Percentiles rank a stretch among this genome's conserved stretches.
These are phyloP conservation scores for Fomes fomentarius DNA, from an alignment of 1,284 basidiomycete genomes.

Conservation along the genomic window DNA sequence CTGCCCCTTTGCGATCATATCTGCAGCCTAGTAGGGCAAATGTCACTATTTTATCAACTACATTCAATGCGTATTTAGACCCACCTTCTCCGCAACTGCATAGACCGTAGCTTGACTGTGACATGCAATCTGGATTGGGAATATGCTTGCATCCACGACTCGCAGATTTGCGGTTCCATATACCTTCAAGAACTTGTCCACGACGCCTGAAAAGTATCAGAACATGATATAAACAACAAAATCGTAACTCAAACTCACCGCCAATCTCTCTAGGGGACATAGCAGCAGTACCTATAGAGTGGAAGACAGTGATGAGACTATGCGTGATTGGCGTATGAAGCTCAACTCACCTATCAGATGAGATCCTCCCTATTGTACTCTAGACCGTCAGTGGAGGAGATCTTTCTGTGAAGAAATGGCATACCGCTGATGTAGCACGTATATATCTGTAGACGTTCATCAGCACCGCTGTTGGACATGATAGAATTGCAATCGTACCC, in stretches of 20 bases:
- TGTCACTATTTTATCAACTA: too few relatives aligned
- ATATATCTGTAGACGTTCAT: too few relatives aligned
- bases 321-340: neutral
- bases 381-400: neutral
- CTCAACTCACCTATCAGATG: too few relatives aligned
- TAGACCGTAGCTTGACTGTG: constrained; percentile 19
- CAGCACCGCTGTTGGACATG: too few relatives aligned
- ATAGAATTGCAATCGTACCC: neutral
- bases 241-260: neutral
- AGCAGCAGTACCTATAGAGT: neutral
- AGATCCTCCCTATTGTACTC: too few relatives aligned
- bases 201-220: constrained; percentile 41
- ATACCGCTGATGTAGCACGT: neutral
- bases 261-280: neutral
- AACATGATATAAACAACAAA: neutral
- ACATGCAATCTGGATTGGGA: constrained; percentile 21
- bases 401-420: too few relatives aligned
- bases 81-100: neutral
- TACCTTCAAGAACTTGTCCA: constrained; percentile 46
- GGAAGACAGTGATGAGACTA: too few relatives aligned
- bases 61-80: neutral
- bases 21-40: too few relatives aligned
- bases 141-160: constrained; percentile 35
- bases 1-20: too few relatives aligned
- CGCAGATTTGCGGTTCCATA: constrained; percentile 40